Percentiles rank a stretch among this genome's conserved stretches.
Conservation (phyloP, 148 eudicot species). For the Dysphania ambrosioides region DNA sequence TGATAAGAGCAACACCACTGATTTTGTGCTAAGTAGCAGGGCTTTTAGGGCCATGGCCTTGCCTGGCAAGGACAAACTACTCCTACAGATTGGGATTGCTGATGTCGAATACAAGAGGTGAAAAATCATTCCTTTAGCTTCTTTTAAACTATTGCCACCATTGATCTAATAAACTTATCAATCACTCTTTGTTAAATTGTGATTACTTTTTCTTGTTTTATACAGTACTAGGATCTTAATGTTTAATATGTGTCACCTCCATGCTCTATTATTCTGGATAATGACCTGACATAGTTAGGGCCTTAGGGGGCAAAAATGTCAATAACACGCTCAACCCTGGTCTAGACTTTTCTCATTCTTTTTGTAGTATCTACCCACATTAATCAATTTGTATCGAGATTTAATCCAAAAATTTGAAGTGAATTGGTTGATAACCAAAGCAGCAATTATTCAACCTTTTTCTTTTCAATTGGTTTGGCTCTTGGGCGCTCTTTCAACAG, state of each 20-base stretch:
- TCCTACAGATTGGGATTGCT: slow-evolving; percentile 41
- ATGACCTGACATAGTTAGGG: too few species aligned
- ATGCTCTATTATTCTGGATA: too few species aligned
- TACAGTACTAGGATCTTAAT: background rate
- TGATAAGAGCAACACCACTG: slow-evolving; percentile 41
- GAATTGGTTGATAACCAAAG: background rate
- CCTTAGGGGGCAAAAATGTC: background rate
- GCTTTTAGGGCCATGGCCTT: slow-evolving; percentile 68
- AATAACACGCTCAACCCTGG: background rate
- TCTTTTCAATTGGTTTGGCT: background rate
- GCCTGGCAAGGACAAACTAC: slow-evolving; percentile 39
- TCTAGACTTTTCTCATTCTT: background rate
- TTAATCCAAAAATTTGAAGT: slow-evolving; percentile 4
- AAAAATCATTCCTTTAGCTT: background rate
- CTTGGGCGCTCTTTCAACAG: background rate
- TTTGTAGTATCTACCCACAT: background rate
- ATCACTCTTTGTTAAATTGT: background rate
- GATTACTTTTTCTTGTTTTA: background rate
- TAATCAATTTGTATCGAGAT: background rate
- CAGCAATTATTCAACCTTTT: background rate
- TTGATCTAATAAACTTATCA: background rate
- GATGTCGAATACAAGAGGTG: slow-evolving; percentile 24
- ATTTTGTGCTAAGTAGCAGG: slow-evolving; percentile 60
- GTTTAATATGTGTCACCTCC: too few species aligned
- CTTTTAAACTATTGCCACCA: background rate